phyloP scores from a whole-genome alignment of 805 yeast species.

The Ogataea polymorpha region DNA sequence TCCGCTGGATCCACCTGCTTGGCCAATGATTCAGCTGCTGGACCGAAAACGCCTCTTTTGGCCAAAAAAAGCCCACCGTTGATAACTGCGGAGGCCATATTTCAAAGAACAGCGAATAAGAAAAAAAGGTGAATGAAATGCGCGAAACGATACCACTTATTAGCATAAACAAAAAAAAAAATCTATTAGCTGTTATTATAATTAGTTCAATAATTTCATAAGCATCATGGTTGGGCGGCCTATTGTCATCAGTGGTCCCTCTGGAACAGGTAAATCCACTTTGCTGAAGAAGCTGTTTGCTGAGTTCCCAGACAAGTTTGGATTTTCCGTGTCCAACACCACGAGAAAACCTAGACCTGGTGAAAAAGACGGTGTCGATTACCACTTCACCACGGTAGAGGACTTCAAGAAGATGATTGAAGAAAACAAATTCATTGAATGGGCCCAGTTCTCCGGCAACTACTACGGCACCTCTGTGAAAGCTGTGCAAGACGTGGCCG shows the following conservation, averaged over 20 bases:
- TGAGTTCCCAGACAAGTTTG: constrained; percentile 86
- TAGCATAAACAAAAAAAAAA: background rate
- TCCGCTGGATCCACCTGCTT: constrained; percentile 21
- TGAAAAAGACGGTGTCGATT: constrained; percentile 84
- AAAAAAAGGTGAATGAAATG: background rate
- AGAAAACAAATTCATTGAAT: constrained; percentile 80
- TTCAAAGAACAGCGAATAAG: constrained; percentile 9
- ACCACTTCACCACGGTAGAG: constrained; percentile 80
- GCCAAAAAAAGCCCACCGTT: constrained; percentile 21
- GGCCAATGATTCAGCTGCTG: constrained; percentile 18
- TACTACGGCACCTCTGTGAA: constrained; percentile 92
- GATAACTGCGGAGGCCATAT: constrained; percentile 23
- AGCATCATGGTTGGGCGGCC: constrained; percentile 54
- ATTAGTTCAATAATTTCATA: background rate
- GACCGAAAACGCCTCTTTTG: constrained; percentile 25
- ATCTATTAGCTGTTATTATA: constrained; percentile 8
- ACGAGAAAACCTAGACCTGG: constrained; percentile 92
- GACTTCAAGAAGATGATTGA: constrained; percentile 74
- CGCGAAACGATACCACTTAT: background rate
- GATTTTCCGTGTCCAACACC: constrained; percentile 91
- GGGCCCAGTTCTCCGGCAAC: constrained; percentile 98
- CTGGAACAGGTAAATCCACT: constrained; percentile 96
- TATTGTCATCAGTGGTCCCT: constrained; percentile 94
- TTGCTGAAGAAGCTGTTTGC: constrained; percentile 83
- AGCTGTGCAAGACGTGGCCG: constrained; percentile 73